These are phyloP conservation scores for Raffaelea albimanens DNA, from an alignment of 2,329 filamentous ascomycete genomes.

Conservation along the genomic window DNA sequence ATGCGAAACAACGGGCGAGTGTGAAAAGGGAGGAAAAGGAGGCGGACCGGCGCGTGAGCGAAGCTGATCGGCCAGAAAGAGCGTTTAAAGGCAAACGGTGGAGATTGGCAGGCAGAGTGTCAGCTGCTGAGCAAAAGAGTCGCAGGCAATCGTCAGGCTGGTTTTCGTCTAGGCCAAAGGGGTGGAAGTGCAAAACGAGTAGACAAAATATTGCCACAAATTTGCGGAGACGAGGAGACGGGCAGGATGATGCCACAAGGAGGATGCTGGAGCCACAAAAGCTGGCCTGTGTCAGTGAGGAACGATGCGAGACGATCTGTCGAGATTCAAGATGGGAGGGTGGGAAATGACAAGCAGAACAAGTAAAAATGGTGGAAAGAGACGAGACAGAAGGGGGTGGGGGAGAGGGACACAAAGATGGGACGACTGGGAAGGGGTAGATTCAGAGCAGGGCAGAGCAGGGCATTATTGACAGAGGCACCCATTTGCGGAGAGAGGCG, in stretches of 20 bases:
- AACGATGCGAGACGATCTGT: neutral
- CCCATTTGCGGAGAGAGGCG: neutral
- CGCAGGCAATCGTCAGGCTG: too few relatives aligned
- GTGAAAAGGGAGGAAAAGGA: conserved; percentile 1
- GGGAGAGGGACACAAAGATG: neutral
- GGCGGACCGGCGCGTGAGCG: conserved; percentile 3
- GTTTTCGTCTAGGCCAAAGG: too few relatives aligned
- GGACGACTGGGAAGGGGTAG: neutral
- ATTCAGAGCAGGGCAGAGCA: neutral
- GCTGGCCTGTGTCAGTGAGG: too few relatives aligned
- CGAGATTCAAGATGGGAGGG: neutral
- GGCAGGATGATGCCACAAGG: too few relatives aligned
- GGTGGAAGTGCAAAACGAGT: too few relatives aligned
- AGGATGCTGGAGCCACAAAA: too few relatives aligned
- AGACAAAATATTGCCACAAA: too few relatives aligned
- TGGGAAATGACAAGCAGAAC: neutral
- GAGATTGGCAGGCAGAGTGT: neutral
- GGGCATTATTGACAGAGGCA: neutral
- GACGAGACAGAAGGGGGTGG: neutral
- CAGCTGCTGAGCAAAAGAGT: too few relatives aligned
- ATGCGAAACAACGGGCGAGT: conserved; percentile 9
- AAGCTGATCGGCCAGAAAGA: neutral
- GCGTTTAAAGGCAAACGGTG: neutral
- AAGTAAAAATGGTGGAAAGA: neutral
- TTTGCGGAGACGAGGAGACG: too few relatives aligned